These are phyloP conservation scores for Trametes hirsuta DNA, from an alignment of 1,284 basidiomycete species.

Conservation along the genomic window DNA sequence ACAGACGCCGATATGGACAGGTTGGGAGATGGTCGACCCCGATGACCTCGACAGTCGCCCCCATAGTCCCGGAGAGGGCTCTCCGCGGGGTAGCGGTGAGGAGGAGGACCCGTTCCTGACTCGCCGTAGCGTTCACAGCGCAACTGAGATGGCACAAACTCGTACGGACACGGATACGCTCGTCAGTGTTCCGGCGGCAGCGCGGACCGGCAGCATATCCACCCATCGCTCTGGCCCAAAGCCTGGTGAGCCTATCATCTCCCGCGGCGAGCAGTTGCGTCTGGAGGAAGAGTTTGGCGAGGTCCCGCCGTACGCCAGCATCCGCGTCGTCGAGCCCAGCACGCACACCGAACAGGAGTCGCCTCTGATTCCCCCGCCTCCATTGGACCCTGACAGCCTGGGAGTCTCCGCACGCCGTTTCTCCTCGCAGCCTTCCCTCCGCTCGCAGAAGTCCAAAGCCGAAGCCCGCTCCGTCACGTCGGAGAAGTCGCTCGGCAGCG, in stretches of 20 bases:
- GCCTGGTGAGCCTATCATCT: conserved; percentile 34
- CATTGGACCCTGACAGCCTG: conserved; percentile 29
- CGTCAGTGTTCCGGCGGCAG: conserved; percentile 33
- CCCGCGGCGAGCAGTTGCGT: conserved; percentile 35
- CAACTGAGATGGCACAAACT: conserved; percentile 32
- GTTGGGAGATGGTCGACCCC: conserved; percentile 51
- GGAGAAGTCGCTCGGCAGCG: conserved; percentile 33
- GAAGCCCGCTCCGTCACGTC: conserved; percentile 28
- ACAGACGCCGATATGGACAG: conserved; percentile 53
- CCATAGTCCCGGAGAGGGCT: conserved; percentile 58
- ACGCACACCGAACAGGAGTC: conserved; percentile 33
- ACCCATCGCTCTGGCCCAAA: conserved; percentile 22
- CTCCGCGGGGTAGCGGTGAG: conserved; percentile 66
- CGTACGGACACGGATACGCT: conserved; percentile 34
- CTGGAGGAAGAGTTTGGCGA: conserved; percentile 28
- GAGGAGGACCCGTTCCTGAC: conserved; percentile 64
- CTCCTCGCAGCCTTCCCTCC: conserved; percentile 31
- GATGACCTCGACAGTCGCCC: conserved; percentile 31
- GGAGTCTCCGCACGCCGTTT: conserved; percentile 38
- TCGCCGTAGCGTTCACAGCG: conserved; percentile 28
- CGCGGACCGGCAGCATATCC: conserved; percentile 24
- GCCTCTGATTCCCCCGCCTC: conserved; percentile 46
- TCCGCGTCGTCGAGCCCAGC: conserved; percentile 32
- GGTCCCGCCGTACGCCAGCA: conserved; percentile 21
- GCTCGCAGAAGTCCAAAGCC: conserved; percentile 33